Base-by-base conservation (phyloP, 2,329 filamentous ascomycete species). In the Diaporthe batatas region DNA sequence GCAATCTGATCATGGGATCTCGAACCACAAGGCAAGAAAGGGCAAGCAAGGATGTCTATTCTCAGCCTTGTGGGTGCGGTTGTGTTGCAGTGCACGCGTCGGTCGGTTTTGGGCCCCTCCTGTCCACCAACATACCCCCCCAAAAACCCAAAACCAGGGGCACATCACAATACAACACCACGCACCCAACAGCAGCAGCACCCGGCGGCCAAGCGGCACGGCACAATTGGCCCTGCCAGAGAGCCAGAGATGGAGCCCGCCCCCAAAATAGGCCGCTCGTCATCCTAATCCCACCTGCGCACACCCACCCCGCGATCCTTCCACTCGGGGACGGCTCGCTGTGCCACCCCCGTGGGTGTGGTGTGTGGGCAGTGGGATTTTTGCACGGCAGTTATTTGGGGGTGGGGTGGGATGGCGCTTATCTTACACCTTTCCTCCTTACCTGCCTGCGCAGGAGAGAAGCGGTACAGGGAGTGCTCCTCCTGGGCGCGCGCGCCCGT, bases 31-130 rank as follows among this genome's bases (percentile, higher is more conserved):
- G 36, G 12, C 18, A 18, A 18, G 8, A 18, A 3, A 23, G 7
- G 14, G 6, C 6, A 18, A 18, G n/a, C 68, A 70, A 47, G 68
- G 68, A 49, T 68, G 54, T 71, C 54, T 73, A 73, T 73, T 70
- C 69, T 72, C 72, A 73, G 72, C 72, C 72, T 62, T 73, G 72
- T 51, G 49, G 65, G 58, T 71, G 51, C 36, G n/a, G 23, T 36
- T 64, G 68, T 36, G 44, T 49, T 44, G 49, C 47, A 36, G 6
- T n/a, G 53, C 68, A 70, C 42, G 51, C 49, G 29, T 44, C 57
- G 55, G 55, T 42, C 34, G 21, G 55, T 16, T 18, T 58, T 36
- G 34, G 34, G n/a, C 16, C 39, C 39, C 39, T 42, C 39, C 39
- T 42, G 39, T 42, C 39, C 39, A 42, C 44, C 18, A 21, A 12